These are phyloP conservation scores for Angomonas ambiguus DNA, from an alignment of 208 protist species.

Conservation along the genomic window DNA sequence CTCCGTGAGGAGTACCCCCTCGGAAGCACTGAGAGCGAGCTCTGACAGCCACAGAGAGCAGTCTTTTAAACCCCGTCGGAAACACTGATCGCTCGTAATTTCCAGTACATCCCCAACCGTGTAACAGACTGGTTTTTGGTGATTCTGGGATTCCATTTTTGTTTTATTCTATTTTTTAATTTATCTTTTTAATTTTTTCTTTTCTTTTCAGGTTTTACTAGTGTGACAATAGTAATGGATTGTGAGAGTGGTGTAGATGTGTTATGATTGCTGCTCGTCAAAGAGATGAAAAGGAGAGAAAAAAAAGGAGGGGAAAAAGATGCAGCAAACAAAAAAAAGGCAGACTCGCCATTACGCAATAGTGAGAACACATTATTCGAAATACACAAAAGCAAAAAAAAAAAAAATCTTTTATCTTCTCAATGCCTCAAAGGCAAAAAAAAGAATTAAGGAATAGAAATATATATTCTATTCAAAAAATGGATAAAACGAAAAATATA, in stretches of 20 bases:
- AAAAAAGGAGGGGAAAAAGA: conserved; percentile 7
- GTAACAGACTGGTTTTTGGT: not conserved
- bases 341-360: not conserved
- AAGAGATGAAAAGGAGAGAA: no score
- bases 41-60: conserved; percentile 60
- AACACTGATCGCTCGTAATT: conserved; percentile 41
- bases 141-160: not conserved
- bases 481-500: not conserved
- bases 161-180: not conserved
- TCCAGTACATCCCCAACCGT: conserved; percentile 56
- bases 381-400: not conserved
- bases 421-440: not conserved
- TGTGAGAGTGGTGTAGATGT: no score
- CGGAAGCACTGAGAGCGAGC: conserved; percentile 47
- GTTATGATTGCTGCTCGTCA: no score
- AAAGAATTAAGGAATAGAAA: conserved; percentile 11
- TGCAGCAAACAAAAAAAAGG: not conserved
- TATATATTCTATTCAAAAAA: not conserved
- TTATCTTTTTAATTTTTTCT: not conserved
- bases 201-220: no score
- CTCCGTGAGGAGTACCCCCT: conserved; percentile 13
- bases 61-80: conserved; percentile 50
- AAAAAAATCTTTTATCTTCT: not conserved
- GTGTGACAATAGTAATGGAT: no score
- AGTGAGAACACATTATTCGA: not conserved